Percentiles rank a stretch among this genome's conserved stretches.
Conservation (phyloP, 208 protist species). For the Trypanosomatidae sp. region DNA sequence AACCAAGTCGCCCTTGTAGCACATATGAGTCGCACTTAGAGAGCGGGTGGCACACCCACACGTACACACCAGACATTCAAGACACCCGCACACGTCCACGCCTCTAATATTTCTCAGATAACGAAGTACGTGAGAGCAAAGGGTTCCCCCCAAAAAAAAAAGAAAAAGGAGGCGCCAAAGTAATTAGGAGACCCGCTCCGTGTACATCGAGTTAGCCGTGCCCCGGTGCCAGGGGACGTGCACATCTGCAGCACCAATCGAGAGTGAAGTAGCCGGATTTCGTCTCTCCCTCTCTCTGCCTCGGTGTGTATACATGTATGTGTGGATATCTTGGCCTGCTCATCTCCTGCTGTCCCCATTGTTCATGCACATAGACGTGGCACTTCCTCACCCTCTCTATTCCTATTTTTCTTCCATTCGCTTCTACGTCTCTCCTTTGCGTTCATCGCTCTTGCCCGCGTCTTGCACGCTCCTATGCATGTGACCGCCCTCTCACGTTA, state of each 20-base stretch:
- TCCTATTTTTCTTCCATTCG: background rate
- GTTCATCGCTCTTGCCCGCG: background rate
- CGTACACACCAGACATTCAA: background rate
- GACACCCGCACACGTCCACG: background rate
- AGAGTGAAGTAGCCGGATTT: background rate
- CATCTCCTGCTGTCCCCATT: no score
- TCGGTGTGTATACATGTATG: constrained; percentile 1
- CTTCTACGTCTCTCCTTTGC: background rate
- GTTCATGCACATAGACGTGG: background rate
- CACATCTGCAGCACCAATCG: background rate
- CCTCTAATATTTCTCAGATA: background rate
- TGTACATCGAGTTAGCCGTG: background rate
- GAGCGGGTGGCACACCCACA: background rate
- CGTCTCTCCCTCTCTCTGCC: background rate
- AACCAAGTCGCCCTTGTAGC: no score
- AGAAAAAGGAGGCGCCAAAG: background rate
- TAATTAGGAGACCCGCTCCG: background rate
- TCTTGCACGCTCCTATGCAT: background rate
- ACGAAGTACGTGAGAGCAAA: no score
- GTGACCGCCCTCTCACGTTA: no score
- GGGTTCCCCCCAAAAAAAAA: background rate
- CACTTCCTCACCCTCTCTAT: background rate
- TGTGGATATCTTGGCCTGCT: background rate
- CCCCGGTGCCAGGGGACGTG: background rate
- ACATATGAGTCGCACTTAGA: background rate